These are phyloP conservation scores for Skeletonema potamos DNA, from an alignment of 108 stramenopile species.

Conservation along the genomic window DNA sequence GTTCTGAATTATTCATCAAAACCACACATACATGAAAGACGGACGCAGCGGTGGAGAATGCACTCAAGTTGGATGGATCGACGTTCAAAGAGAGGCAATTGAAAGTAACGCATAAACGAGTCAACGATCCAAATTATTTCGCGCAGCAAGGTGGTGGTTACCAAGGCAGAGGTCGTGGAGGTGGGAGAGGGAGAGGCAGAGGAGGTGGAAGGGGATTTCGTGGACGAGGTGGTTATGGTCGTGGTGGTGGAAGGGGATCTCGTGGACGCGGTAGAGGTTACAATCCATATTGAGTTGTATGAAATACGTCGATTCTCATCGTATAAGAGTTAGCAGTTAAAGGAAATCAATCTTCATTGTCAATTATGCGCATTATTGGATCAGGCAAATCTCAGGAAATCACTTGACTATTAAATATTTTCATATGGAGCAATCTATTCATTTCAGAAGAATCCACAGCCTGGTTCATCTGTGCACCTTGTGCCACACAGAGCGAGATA, in stretches of 20 bases:
- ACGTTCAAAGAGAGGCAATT: slow-evolving; percentile 91
- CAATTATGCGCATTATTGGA: not conserved
- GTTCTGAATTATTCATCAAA: slow-evolving; percentile 27
- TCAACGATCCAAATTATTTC: slow-evolving; percentile 78
- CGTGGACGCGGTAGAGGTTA: slow-evolving; percentile 33
- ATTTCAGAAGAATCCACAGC: not conserved
- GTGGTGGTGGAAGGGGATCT: slow-evolving; percentile 34
- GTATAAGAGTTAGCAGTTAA: not conserved
- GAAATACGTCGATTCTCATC: not conserved
- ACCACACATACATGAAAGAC: slow-evolving; percentile 45
- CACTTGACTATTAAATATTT: not conserved
- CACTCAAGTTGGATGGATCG: slow-evolving; percentile 91
- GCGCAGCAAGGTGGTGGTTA: slow-evolving; percentile 40
- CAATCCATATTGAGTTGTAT: not conserved
- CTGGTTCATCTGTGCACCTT: too few species aligned
- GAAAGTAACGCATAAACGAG: slow-evolving; percentile 90
- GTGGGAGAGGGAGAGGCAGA: slow-evolving; percentile 41
- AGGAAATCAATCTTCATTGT: not conserved
- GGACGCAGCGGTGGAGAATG: slow-evolving; percentile 91
- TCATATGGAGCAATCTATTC: not conserved
- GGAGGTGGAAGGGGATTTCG: slow-evolving; percentile 18
- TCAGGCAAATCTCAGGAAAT: too few species aligned
- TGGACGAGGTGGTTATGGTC: slow-evolving; percentile 40
- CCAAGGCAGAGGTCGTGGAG: slow-evolving; percentile 38
- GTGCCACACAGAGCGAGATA: too few species aligned